phyloP scores from a whole-genome alignment of 1,284 basidiomycete genomes.

The Ustilago shanxiensis region DNA sequence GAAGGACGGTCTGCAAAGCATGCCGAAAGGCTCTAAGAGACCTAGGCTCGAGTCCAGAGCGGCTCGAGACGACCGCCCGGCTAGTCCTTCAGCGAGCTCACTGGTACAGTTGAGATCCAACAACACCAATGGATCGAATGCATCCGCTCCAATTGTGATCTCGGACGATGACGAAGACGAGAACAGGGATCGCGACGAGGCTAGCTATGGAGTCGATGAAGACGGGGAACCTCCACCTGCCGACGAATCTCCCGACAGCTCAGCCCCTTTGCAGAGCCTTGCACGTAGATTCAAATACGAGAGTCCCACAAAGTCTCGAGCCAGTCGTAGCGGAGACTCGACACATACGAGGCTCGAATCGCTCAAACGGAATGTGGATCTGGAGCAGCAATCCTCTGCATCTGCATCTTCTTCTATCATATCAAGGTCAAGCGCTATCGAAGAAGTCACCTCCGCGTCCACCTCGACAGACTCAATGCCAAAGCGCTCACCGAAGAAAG shows the following conservation, averaged over 20 bases:
- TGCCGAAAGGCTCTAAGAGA: slow-evolving; percentile 24
- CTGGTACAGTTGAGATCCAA: background rate
- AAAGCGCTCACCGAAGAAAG: slow-evolving; percentile 3
- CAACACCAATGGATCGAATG: background rate
- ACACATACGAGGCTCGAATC: background rate
- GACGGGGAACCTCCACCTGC: background rate
- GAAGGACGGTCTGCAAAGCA: background rate
- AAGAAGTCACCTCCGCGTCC: background rate
- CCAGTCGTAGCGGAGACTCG: background rate
- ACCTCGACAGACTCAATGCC: background rate
- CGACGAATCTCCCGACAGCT: slow-evolving; percentile 7
- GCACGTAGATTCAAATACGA: slow-evolving; percentile 21
- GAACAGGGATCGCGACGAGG: background rate
- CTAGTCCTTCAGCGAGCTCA: background rate
- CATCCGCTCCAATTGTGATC: slow-evolving; percentile 23
- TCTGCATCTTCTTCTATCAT: slow-evolving; percentile 1
- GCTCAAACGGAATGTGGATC: background rate
- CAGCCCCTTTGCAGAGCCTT: slow-evolving; percentile 1
- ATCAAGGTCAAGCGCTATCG: background rate
- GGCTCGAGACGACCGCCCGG: background rate
- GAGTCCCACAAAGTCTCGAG: slow-evolving; percentile 13
- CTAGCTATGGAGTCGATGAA: background rate
- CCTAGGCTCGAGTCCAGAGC: slow-evolving; percentile 1
- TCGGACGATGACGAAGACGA: slow-evolving; percentile 20
- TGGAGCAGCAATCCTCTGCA: background rate